phyloP scores from a whole-genome alignment of 306 rosid species.

The Medicago arabica region DNA sequence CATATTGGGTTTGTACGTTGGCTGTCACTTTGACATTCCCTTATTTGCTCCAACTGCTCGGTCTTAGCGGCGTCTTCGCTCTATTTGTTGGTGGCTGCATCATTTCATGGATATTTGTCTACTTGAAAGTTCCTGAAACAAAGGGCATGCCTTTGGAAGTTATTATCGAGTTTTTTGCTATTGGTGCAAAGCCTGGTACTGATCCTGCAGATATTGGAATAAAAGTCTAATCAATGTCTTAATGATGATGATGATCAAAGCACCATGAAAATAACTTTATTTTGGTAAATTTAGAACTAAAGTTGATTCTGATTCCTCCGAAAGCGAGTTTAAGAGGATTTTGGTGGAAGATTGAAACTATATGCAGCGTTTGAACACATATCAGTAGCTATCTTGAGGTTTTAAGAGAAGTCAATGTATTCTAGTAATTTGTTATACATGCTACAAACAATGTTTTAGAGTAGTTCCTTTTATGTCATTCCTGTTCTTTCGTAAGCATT shows the following conservation, averaged over 20 bases:
- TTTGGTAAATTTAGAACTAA: slow-evolving; percentile 14
- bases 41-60: slow-evolving; percentile 56
- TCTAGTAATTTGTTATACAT: slow-evolving; percentile 32
- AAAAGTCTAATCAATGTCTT: slow-evolving; percentile 38
- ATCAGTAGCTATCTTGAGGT: slow-evolving; percentile 5
- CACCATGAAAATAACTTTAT: neutral
- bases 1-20: slow-evolving; percentile 69
- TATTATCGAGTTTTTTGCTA: slow-evolving; percentile 71
- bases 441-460: neutral
- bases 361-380: slow-evolving; percentile 9
- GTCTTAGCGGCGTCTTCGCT: slow-evolving; percentile 62
- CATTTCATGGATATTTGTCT: slow-evolving; percentile 69
- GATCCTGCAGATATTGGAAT: slow-evolving; percentile 49
- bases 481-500: slow-evolving; percentile 20
- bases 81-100: slow-evolving; percentile 61
- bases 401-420: slow-evolving; percentile 20
- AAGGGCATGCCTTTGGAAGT: slow-evolving; percentile 89
- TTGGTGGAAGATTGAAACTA: slow-evolving; percentile 34
- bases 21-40: slow-evolving; percentile 60
- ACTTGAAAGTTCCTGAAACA: slow-evolving; percentile 74
- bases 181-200: slow-evolving; percentile 60
- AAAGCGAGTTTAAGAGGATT: slow-evolving; percentile 34
- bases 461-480: slow-evolving; percentile 19
- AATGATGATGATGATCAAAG: neutral
- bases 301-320: slow-evolving; percentile 24